Conservation (phyloP, 352 stramenopile species). For the Peronospora destructor region DNA sequence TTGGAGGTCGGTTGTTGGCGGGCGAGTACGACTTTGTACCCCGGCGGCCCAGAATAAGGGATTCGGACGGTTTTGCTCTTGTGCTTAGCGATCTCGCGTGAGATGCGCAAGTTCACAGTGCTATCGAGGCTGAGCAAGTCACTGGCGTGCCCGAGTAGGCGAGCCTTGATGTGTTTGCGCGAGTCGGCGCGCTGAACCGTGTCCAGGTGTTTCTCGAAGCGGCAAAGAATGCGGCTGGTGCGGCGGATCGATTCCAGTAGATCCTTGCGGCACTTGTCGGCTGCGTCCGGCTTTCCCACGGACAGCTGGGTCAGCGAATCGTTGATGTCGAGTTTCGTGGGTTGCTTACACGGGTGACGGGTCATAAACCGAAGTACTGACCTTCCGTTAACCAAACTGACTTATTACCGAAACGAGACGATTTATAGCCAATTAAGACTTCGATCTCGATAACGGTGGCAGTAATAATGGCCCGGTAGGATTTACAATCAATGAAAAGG, state of each 20-base stretch:
- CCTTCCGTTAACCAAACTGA: constrained; percentile 1
- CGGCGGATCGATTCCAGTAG: not conserved
- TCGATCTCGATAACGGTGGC: constrained; percentile 1
- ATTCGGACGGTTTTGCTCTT: no score
- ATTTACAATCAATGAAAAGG: constrained; percentile 3
- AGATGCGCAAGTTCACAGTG: constrained; percentile 2
- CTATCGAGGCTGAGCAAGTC: constrained; percentile 4
- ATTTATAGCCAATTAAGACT: constrained; percentile 2
- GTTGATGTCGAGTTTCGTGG: not conserved
- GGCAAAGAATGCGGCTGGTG: constrained; percentile 1
- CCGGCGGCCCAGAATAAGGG: no score
- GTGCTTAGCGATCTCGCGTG: constrained; percentile 1
- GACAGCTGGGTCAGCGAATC: not conserved
- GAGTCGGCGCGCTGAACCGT: not conserved
- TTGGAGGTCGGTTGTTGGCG: no score
- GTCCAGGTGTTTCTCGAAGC: not conserved
- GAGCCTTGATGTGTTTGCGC: constrained; percentile 1
- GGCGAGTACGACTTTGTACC: no score
- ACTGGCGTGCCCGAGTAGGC: not conserved
- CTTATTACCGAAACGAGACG: constrained; percentile 2
- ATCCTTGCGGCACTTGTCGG: not conserved
- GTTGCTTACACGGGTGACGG: not conserved
- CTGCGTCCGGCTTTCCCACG: not conserved
- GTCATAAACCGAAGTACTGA: constrained; percentile 5
- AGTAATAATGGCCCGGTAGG: constrained; percentile 1